These are phyloP conservation scores for Puccinia brachypodii DNA, from an alignment of 1,284 basidiomycete genomes.

Conservation along the genomic window DNA sequence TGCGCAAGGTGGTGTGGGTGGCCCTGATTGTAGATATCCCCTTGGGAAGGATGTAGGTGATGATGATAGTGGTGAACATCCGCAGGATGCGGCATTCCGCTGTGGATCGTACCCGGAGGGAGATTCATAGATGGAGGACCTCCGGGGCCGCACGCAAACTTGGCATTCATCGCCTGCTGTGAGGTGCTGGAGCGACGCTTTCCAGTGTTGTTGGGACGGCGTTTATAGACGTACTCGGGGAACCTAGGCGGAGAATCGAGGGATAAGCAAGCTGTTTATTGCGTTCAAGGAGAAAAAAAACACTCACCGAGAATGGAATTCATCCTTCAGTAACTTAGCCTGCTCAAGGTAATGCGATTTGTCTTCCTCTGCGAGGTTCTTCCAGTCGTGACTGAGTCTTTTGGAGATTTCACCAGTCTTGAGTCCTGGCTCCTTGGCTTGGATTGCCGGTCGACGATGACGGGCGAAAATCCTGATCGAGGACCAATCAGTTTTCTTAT, in stretches of 20 bases:
- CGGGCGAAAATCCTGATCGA: conserved; percentile 39
- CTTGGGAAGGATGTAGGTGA: conserved; percentile 35
- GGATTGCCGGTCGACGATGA: conserved; percentile 41
- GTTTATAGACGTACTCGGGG: conserved; percentile 46
- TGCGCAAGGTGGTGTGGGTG: conserved; percentile 33
- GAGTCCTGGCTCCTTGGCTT: conserved; percentile 37
- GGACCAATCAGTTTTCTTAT: background rate
- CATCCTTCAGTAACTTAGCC: conserved; percentile 43
- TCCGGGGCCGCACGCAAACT: conserved; percentile 13
- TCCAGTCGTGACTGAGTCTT: conserved; percentile 45
- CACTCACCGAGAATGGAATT: conserved; percentile 37
- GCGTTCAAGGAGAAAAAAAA: background rate
- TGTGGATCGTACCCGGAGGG: background rate
- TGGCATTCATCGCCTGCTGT: conserved; percentile 25
- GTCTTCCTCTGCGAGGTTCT: conserved; percentile 42
- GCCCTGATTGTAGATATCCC: conserved; percentile 14
- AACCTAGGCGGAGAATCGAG: background rate
- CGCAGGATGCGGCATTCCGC: conserved; percentile 19
- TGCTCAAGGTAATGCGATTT: conserved; percentile 46
- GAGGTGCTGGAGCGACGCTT: conserved; percentile 45
- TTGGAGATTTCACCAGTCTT: conserved; percentile 46
- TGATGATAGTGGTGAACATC: conserved; percentile 37
- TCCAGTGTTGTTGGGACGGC: conserved; percentile 47
- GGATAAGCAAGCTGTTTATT: background rate
- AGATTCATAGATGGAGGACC: background rate